Evolutionary conservation across 495 filamentous ascomycete genomes (phyloP), one percentile per base, ranked within the genome.

Genomic region (Symbiotaphrina buchneri): DNA sequence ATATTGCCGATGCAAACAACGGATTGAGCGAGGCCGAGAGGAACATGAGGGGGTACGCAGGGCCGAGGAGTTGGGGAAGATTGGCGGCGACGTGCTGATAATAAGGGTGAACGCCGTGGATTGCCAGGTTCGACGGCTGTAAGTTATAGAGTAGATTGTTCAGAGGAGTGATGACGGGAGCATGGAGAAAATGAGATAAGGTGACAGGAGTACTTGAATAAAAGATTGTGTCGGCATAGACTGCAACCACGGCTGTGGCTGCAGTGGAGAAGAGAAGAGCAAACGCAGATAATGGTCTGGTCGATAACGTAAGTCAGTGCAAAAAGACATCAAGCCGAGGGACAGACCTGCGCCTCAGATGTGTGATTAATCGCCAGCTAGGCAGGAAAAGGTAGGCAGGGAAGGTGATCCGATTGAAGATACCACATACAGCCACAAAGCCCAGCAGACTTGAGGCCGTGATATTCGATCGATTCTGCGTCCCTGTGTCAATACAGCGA

Each of bases 391-490:
- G 48, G 38, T 84, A 97, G 10, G 84, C 85, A 32, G 85, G 87
- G 45, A 94, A 95, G 3, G 87, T 97, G 46, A 95, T 90, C 23
- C 87, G 68, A 48, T 93, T 97, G 54, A 95, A 97, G 34, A 79
- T 57, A 23, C 87, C 85, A 28, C 82, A 74, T 21, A 91, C 73
- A 16, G 70, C 60, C 22, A 92, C 61, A 30, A 87, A 68, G 14
- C 78, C 79, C 6, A 97, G 63, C 8, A 83, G 59, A 8, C 63
- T 61, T 30, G 71, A 78, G 11, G 82, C 69, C 38, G 82, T 61
- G 35, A 78, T 54, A 23, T 77, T 79, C 15, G 77, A 71, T 34
- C 60, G 66, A 46, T 81, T 62, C 72, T 78, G 39, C 32, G 48
- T 38, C 13, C 13, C 26, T 36, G 18, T 22, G 10, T 40, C 14